phyloP scores from a whole-genome alignment of 2,329 filamentous ascomycete genomes.

The Exophiala xenobiotica region DNA sequence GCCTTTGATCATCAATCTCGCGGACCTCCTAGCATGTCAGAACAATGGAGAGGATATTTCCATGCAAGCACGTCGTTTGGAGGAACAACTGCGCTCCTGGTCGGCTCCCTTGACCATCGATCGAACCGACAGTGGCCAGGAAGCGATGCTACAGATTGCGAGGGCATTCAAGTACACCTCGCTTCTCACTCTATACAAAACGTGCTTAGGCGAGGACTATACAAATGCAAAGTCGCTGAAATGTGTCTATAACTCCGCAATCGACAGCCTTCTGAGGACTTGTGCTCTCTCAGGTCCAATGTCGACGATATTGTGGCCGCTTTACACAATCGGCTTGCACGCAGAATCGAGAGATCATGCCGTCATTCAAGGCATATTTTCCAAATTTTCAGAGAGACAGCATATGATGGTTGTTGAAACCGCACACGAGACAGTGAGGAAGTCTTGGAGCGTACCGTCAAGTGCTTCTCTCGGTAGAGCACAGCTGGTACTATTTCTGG shows the following conservation, averaged over 20 bases:
- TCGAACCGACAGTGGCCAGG: background rate
- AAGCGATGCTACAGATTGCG: conserved; percentile 1
- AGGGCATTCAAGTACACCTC: background rate
- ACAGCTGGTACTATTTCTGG: background rate
- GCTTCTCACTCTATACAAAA: background rate
- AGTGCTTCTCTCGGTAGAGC: background rate
- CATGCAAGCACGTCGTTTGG: background rate
- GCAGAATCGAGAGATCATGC: background rate
- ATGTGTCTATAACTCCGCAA: background rate
- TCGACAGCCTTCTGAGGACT: background rate
- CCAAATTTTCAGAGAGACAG: background rate
- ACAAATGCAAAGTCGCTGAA: background rate
- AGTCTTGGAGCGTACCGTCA: background rate
- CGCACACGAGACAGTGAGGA: conserved; percentile 3
- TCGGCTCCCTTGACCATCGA: background rate
- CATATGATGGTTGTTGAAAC: background rate
- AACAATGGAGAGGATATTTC: background rate
- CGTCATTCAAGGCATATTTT: background rate
- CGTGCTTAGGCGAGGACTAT: background rate
- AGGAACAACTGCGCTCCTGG: background rate
- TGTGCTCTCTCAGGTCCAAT: background rate
- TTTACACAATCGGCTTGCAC: background rate
- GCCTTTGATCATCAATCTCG: background rate
- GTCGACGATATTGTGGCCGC: background rate
- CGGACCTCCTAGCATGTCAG: background rate